Conservation (phyloP, 345 rosid species). For the Tarenaya hassleriana region DNA sequence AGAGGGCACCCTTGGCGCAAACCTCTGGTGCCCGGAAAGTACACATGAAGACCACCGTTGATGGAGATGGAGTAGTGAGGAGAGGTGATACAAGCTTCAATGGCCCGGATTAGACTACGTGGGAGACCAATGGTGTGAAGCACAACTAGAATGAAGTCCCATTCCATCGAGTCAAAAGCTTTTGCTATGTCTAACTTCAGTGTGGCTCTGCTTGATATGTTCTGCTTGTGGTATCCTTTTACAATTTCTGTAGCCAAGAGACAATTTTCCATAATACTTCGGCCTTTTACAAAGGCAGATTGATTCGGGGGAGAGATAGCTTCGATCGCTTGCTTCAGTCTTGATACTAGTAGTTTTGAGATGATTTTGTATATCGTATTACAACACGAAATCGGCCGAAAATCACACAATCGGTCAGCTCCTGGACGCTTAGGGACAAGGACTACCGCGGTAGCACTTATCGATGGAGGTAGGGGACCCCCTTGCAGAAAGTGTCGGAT, state of each 20-base stretch:
- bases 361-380: no score
- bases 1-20: neutral
- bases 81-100: conserved; percentile 2
- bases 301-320: no score
- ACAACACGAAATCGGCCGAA: no score
- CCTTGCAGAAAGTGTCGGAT: no score
- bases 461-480: no score
- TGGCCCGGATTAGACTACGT: neutral
- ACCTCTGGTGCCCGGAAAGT: conserved; percentile 5
- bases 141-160: neutral
- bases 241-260: neutral
- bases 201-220: neutral
- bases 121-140: neutral
- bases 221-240: neutral
- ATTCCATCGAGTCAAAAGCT: neutral
- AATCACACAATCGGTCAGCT: no score
- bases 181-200: neutral
- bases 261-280: no score
- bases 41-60: neutral
- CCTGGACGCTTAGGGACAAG: no score
- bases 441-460: no score
- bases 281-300: no score
- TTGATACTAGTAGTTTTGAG: no score
- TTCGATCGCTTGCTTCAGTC: no score
- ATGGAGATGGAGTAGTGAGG: neutral